Percentiles rank a stretch among this genome's conserved stretches.
These are phyloP conservation scores for Trichosporon sp. DNA, from an alignment of 1,284 basidiomycete genomes.

Conservation along the genomic window DNA sequence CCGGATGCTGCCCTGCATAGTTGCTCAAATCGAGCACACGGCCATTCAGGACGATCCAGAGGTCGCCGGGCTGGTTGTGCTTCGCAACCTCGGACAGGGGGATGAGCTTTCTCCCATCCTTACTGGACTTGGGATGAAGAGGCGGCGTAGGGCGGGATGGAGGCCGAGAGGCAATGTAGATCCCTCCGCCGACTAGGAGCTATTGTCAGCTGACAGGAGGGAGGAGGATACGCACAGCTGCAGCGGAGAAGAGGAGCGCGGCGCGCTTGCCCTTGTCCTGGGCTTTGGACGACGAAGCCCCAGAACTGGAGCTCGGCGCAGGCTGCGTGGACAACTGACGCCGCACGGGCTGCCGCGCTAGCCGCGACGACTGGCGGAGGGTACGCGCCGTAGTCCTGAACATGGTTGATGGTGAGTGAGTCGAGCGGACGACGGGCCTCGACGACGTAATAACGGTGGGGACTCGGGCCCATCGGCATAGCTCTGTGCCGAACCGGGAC, in stretches of 20 bases:
- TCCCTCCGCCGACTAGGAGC: neutral
- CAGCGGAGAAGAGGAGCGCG: neutral
- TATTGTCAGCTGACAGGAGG: neutral
- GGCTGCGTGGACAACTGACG: no score
- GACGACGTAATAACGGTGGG: neutral
- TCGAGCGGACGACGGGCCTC: neutral
- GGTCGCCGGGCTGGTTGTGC: conserved; percentile 62
- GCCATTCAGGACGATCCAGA: conserved; percentile 79
- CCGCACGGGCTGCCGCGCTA: no score
- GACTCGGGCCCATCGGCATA: neutral
- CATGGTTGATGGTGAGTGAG: neutral
- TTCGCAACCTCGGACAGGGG: conserved; percentile 61
- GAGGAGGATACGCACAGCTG: neutral
- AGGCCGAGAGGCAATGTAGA: neutral
- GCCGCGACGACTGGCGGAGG: no score
- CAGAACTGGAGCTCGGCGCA: neutral
- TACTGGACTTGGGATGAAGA: neutral
- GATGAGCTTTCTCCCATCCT: conserved; percentile 41
- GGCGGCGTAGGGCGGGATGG: neutral
- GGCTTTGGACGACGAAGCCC: neutral
- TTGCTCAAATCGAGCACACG: conserved; percentile 43
- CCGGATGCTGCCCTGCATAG: conserved; percentile 53
- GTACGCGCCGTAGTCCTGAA: neutral
- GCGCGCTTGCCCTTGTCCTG: neutral
- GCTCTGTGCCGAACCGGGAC: neutral